Base-by-base conservation (phyloP, 2,329 filamentous ascomycete genomes). In the Cladosporium sp. region DNA sequence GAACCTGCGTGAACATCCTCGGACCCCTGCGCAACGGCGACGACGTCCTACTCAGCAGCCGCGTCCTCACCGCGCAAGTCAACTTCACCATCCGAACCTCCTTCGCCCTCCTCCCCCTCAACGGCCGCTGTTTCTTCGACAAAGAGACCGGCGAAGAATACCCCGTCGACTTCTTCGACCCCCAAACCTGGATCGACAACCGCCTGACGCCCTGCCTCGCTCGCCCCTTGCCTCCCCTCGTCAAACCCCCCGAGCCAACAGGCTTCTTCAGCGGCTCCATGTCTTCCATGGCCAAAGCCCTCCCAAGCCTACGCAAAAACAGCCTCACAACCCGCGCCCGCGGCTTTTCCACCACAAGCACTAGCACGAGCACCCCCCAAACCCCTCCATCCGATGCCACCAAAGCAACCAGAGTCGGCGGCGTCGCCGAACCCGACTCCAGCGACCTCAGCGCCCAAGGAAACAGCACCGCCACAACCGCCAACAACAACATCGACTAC, bases 21-120 rank as follows among this genome's bases (percentile, higher is more conserved):
- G 92, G 92, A 0, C 91, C 91, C 1, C 68, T 97, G 11, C 83
- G 91, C 30, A 92, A 95, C 59, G 91, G 91, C n/a, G 91, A 97
- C 63, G 87, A 91, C 15, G 90, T 96, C 0, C 77, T 95, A 1
- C 76, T 96, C 52, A 95, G 91, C 61, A 90, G 90, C 54, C 88
- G 88, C 57, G 85, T 96, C 0, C 77, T 97, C 13, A 95, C 90
- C 1, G 90, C 92, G 0, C 88, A 93, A 63, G 91, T 95, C 59
- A 95, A 95, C 69, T 95, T 97, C 62, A 90, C 86, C 0, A 83
- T 97, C 43, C 80, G 92, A 7, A 95, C 90, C 0, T 91, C 84
- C 36, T 96, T 88, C 62, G 82, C 84, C 9, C 82, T 96, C 7
- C 76, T 97, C 0, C 92, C 92, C 0, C 85, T 95, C 51, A 85